Evolutionary conservation across 2,329 filamentous ascomycete genomes (phyloP), one percentile per base, ranked within the genome.

Genomic region (Ascochyta clinopodiicola): DNA sequence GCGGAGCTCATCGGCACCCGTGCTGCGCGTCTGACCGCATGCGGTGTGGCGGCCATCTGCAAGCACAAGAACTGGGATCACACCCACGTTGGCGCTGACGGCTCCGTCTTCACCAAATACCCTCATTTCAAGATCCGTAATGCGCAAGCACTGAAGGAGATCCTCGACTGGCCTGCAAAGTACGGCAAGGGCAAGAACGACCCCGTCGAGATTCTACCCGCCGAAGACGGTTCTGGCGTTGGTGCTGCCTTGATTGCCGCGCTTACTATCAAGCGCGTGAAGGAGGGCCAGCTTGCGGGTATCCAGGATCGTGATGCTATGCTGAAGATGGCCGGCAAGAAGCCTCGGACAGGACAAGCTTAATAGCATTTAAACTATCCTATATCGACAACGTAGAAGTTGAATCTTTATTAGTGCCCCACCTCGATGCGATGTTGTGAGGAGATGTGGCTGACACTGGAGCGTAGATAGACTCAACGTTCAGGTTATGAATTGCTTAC

Each of bases 31-130:
- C 86, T 99, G 48, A 96, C 93, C 15, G 88, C 94, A 24, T 98
- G 95, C 72, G 95, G 95, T 78, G 91, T 99, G 50, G 92, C 94
- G 12, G 95, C 94, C 55, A 97, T 99, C 72, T 92, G 90, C 84
- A 96, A 89, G 80, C 98, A 98, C 88, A 98, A 97, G 85, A 85
- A 86, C 65, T 94, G 93, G 77, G 80, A 89, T 71, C 84, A 85
- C 34, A 96, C 91, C 81, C 95, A 98, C 77, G 95, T 99, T 37
- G 95, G 95, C 68, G 95, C 95, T 46, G 95, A 99, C 73, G 95
- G 95, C 34, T 96, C 91, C 17, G 94, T 99, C 50, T 99, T 99
- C 82, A 97, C 96, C 84, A 98, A 98, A 77, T 99, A 99, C 80
- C 95, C 95, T 12, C 90, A 96, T 79, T 99, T 99, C 86, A 97